These are phyloP conservation scores for Barnettozyma sp. DNA, from an alignment of 805 yeast species.

Conservation along the genomic window DNA sequence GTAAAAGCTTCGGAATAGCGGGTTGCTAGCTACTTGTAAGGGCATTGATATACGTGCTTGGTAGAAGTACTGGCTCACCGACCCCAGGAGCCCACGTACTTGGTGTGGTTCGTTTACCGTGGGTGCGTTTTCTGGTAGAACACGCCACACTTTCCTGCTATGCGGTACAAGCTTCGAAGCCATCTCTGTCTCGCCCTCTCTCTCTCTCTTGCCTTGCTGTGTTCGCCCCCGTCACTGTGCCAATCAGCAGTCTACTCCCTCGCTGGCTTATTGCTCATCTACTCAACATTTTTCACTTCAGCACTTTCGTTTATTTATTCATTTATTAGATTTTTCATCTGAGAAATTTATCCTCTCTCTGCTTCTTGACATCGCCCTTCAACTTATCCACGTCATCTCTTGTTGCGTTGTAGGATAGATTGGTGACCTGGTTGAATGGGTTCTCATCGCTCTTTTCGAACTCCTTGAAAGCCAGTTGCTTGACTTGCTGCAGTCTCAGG, in stretches of 20 bases:
- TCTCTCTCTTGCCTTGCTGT: no score
- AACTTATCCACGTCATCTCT: conserved; percentile 40
- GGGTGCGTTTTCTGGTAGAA: conserved; percentile 1
- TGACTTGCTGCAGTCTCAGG: conserved; percentile 68
- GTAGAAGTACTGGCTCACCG: conserved; percentile 9
- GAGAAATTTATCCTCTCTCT: conserved; percentile 36
- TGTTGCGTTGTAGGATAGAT: conserved; percentile 54
- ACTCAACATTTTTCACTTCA: no score
- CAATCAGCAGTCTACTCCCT: no score
- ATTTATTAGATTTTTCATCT: conserved; percentile 4
- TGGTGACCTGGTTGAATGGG: conserved; percentile 72
- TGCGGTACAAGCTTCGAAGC: no score
- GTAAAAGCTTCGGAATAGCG: conserved; percentile 13
- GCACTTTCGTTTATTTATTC: conserved; percentile 1
- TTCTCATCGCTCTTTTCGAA: conserved; percentile 75
- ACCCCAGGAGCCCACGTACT: conserved; percentile 6
- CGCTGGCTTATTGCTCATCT: no score
- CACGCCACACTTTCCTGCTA: no score
- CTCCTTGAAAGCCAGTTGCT: conserved; percentile 68
- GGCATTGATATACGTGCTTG: conserved; percentile 1
- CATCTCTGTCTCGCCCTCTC: no score
- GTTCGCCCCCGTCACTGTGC: no score
- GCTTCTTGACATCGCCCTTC: conserved; percentile 41
- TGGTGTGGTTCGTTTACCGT: conserved; percentile 1
- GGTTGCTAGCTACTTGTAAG: conserved; percentile 1